These are phyloP conservation scores for Sarocladium kiliense DNA, from an alignment of 2,329 filamentous ascomycete species.

Conservation along the genomic window DNA sequence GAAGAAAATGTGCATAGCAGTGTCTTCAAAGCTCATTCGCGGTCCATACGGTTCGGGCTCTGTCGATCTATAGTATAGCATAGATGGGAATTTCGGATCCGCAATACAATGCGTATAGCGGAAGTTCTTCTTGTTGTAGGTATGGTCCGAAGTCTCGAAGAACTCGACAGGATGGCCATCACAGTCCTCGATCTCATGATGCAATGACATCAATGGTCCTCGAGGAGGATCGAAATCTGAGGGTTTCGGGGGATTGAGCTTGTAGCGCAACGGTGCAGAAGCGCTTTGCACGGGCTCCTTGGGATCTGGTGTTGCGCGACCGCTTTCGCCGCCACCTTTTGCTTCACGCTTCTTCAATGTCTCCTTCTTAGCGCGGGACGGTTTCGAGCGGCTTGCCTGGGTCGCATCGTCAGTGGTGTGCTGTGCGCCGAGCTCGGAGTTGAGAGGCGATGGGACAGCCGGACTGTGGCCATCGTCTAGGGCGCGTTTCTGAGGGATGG, in stretches of 20 bases:
- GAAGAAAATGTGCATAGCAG: slow-evolving; percentile 79
- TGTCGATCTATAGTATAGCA: slow-evolving; percentile 82
- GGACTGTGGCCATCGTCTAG: slow-evolving; percentile 68
- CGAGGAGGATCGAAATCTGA: slow-evolving; percentile 57
- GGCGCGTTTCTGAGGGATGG: slow-evolving; percentile 59
- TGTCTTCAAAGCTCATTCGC: slow-evolving; percentile 89
- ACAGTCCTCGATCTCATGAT: slow-evolving; percentile 46
- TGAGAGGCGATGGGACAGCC: slow-evolving; percentile 68
- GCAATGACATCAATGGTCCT: slow-evolving; percentile 49
- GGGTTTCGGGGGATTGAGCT: slow-evolving; percentile 57
- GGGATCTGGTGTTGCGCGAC: slow-evolving; percentile 53
- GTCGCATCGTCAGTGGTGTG: slow-evolving; percentile 40
- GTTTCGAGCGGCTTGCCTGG: slow-evolving; percentile 28
- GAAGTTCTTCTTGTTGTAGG: slow-evolving; percentile 67
- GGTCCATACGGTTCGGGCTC: slow-evolving; percentile 80
- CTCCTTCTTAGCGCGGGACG: slow-evolving; percentile 56
- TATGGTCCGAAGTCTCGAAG: slow-evolving; percentile 59
- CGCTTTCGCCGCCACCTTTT: slow-evolving; percentile 47
- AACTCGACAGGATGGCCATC: slow-evolving; percentile 51
- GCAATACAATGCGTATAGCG: slow-evolving; percentile 89
- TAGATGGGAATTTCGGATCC: slow-evolving; percentile 80
- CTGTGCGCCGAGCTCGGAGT: slow-evolving; percentile 53
- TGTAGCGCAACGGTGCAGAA: slow-evolving; percentile 53
- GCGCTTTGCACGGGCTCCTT: slow-evolving; percentile 40
- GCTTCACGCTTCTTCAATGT: slow-evolving; percentile 64